A percentile compares a stretch with the other conserved stretches of the same genome.
Evolutionary conservation across 1,284 basidiomycete species (phyloP).

Genomic region (Laetiporus sulphureus): DNA sequence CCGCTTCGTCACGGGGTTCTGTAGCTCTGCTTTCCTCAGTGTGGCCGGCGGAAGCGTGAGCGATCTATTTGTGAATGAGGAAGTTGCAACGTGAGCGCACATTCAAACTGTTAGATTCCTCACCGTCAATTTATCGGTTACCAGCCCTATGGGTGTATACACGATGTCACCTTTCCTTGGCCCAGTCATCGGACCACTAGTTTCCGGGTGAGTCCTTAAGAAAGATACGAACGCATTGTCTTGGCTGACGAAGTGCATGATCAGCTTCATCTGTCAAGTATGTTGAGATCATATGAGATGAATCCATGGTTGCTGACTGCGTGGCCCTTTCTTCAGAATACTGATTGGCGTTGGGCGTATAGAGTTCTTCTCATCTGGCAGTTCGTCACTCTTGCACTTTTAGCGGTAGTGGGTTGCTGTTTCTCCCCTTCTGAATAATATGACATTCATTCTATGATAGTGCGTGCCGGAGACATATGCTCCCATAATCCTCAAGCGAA

Average conservation of each 20-base stretch:
- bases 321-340: slow-evolving; percentile 30
- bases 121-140: slow-evolving; percentile 2
- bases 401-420: slow-evolving; percentile 54
- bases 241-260: background rate
- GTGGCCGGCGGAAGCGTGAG: slow-evolving; percentile 78
- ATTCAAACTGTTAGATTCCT: slow-evolving; percentile 1
- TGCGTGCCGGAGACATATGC: slow-evolving; percentile 73
- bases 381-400: slow-evolving; percentile 36
- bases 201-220: slow-evolving; percentile 56
- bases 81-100: slow-evolving; percentile 55
- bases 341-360: slow-evolving; percentile 78
- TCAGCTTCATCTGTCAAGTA: slow-evolving; percentile 39
- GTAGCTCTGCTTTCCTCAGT: slow-evolving; percentile 68
- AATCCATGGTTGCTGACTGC: too few species aligned
- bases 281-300: too few species aligned
- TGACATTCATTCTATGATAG: too few species aligned
- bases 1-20: slow-evolving; percentile 66
- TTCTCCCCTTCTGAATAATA: too few species aligned
- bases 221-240: too few species aligned
- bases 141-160: slow-evolving; percentile 74
- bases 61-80: slow-evolving; percentile 61
- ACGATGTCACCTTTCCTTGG: slow-evolving; percentile 69
- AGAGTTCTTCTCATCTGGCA: slow-evolving; percentile 61
- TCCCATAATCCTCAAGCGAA: slow-evolving; percentile 54
- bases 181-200: slow-evolving; percentile 60